Percentiles rank a stretch among this genome's conserved stretches.
These are phyloP conservation scores for Sclerospora graminicola DNA, from an alignment of 352 stramenopile genomes.

Conservation along the genomic window DNA sequence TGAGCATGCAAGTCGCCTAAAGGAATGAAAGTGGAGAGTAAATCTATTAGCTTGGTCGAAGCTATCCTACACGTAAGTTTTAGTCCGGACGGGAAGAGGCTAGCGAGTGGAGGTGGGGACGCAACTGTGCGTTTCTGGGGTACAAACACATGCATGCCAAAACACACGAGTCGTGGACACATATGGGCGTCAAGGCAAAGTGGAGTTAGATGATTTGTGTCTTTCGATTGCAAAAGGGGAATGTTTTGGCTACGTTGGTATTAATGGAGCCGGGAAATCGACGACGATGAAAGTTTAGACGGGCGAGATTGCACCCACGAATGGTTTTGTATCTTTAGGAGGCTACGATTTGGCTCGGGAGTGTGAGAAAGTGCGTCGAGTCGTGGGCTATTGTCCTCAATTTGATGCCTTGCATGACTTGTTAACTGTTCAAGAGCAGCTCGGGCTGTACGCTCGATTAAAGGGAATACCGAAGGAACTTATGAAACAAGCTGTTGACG, in stretches of 20 bases:
- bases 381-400: conserved; percentile 89
- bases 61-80: too few species aligned
- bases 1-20: too few species aligned
- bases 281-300: conserved; percentile 75
- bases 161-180: too few species aligned
- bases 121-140: too few species aligned
- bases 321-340: conserved; percentile 35
- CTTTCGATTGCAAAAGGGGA: conserved; percentile 62
- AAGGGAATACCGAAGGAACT: conserved; percentile 83
- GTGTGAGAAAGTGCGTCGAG: conserved; percentile 23
- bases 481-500: too few species aligned
- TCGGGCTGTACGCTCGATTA: conserved; percentile 85
- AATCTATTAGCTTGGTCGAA: too few species aligned
- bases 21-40: too few species aligned
- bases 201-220: conserved; percentile 65
- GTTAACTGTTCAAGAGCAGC: too few species aligned
- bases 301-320: conserved; percentile 38
- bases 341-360: conserved; percentile 37
- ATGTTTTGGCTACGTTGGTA: conserved; percentile 82
- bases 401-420: too few species aligned
- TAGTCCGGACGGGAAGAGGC: too few species aligned
- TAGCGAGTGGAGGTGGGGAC: too few species aligned
- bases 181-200: conserved; percentile 23
- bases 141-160: too few species aligned
- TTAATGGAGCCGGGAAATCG: conserved; percentile 85